Evolutionary conservation across 345 rosid genomes (phyloP).

Genomic region (Passiflora organensis): DNA sequence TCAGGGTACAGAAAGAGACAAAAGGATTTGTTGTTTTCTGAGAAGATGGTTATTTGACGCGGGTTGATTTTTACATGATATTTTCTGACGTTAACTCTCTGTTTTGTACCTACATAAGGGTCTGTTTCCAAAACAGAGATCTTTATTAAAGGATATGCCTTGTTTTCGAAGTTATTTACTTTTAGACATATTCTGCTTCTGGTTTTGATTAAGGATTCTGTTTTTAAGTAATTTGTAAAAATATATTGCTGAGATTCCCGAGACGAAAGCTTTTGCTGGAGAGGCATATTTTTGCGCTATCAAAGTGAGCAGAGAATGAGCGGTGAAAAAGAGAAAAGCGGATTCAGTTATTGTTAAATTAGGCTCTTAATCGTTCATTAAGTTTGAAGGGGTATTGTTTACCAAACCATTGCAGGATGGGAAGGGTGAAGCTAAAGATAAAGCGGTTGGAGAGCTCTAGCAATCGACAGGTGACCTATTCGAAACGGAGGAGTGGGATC

Average conservation of each 20-base stretch:
- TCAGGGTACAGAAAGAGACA: no score
- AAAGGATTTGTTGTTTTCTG: no score
- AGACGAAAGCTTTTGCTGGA: no score
- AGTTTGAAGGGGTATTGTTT: background rate
- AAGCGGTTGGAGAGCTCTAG: conserved; percentile 74
- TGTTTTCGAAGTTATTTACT: background rate
- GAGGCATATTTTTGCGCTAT: background rate
- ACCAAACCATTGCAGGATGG: conserved; percentile 37
- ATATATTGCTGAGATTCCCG: background rate
- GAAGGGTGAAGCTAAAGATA: conserved; percentile 82
- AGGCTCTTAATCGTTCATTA: no score
- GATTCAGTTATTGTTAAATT: no score
- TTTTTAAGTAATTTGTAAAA: no score
- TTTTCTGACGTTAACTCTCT: no score
- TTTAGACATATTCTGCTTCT: no score
- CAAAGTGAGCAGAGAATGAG: background rate
- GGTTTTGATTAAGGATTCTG: no score
- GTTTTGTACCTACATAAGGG: background rate
- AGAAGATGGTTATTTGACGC: no score
- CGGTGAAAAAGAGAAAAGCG: background rate
- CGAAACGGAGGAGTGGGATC: conserved; percentile 78
- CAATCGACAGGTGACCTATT: conserved; percentile 73
- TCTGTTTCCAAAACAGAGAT: background rate
- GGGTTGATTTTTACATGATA: no score
- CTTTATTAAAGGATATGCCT: background rate